Base-by-base conservation (phyloP, 2,329 filamentous ascomycete genomes). In the Fusarium sp. region DNA sequence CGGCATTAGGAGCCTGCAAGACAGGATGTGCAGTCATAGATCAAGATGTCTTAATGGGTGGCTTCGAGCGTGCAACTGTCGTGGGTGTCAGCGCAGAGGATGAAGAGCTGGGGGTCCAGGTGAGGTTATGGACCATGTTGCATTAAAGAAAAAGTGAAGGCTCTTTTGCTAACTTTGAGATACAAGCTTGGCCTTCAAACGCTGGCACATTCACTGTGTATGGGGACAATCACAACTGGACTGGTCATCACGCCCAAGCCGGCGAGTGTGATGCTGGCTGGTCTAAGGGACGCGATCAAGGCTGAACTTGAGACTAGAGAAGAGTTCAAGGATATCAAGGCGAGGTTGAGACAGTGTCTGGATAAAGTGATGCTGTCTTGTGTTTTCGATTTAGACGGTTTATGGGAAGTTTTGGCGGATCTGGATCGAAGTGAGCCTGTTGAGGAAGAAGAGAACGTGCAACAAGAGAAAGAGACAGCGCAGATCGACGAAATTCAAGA, bases 301-400 rank as follows among this genome's bases (percentile, higher is more conserved):
- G 74, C 76, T 0, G 80, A 84, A 69, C 73, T 82, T 7, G 43
- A 66, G 63, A 28, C 50, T 22, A 3, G 66, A 69, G 68, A 8
- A 43, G 48, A 63, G 7, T 66, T 63, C 2, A 72, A 65, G 45
- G 59, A 69, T 6, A 66, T 66, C 4, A 73, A 63, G 48, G 54
- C 31, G 9, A 74, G 72, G 33, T 72, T 81, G 28, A 79, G 74
- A 52, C 69, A 72, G 4, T 81, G 79, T 58, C 77, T 91, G 5
- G 84, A 86, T 45, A 79, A 80, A 45, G 83, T 89, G 6, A 81
- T 84, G 33, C 80, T 90, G 28, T 86, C 86, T 24, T 81, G 85
- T 24, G 83, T 90, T 1, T 90, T 90, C 68, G 87, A 89, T 62
- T 69, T 88, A 13, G 83, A 88, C 45, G 88, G 88, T 0, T 69